Evolutionary conservation across 768 basidiomycete genomes (phyloP), one percentile per base, ranked within the genome.

Genomic region (Suillus fuscotomentosus): DNA sequence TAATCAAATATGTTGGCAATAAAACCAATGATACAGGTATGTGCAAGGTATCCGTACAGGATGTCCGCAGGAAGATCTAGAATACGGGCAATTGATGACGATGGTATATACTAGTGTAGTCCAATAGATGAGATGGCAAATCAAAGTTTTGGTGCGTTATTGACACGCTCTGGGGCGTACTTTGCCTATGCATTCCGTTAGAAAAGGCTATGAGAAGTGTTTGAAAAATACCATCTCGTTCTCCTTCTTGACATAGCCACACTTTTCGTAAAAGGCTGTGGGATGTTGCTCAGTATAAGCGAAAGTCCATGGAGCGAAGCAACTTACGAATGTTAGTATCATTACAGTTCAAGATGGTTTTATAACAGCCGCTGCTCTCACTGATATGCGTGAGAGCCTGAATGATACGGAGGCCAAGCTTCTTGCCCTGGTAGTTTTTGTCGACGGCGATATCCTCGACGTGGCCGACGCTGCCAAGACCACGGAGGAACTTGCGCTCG

Each of bases 381-480:
- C 93, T 92, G 71, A 99, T 88, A 60, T 83, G 83, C 2, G 91
- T 92, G 70, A 99, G 82, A 5, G 92, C 90, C 69, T 93, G 84
- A 73, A 99, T 95, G 69, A 99, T 82, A 69, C 89, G 84, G 77
- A 92, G 76, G 0, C 97, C 97, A 39, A 99, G 83, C 76, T 94
- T 95, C 79, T 90, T 91, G 39, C 97, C 97, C 81, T 97, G 95
- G 78, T 91, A 86, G 50, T 76, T 81, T 78, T 90, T 88, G 77
- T 92, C 88, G 22, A 99, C 96, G 3, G 94, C 96, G 66, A 99
- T 97, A 74, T 99, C 97, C 78, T 99, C 97, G 67, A 99, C 95
- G 73, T 99, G 97, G 0, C 96, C 97, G 15, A 95, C 92, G 67
- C 83, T 83, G 24, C 94, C 93, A n/a, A 93, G 80, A 1, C 85